These are phyloP conservation scores for Colletotrichum navitas DNA, from an alignment of 2,329 filamentous ascomycete species.

Conservation along the genomic window DNA sequence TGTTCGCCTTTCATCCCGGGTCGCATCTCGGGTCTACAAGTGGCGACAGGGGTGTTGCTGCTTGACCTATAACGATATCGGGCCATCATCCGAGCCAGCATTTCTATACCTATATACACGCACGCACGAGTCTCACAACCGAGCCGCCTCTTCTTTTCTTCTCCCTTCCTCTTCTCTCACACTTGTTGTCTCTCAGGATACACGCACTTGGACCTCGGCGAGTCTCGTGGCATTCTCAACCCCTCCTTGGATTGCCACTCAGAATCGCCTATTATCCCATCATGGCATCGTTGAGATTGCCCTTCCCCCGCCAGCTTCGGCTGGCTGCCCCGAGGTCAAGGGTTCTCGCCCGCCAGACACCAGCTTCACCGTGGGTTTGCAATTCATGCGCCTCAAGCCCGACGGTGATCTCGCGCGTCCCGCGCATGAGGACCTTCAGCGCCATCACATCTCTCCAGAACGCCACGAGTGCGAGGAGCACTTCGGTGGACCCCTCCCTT, in stretches of 20 bases:
- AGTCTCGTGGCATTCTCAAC: constrained; percentile 9
- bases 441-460: constrained; percentile 27
- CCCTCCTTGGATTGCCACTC: constrained; percentile 1
- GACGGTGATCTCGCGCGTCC: constrained; percentile 19
- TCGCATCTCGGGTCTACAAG: constrained; percentile 23
- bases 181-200: constrained; percentile 3
- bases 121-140: constrained; percentile 19
- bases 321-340: constrained; percentile 39
- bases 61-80: constrained; percentile 38
- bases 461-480: constrained; percentile 30
- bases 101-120: constrained; percentile 11
- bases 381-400: constrained; percentile 31
- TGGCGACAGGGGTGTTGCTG: constrained; percentile 38
- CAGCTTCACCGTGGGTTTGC: constrained; percentile 37
- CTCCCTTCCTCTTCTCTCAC: constrained; percentile 4
- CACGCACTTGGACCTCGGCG: constrained; percentile 6
- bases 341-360: constrained; percentile 35
- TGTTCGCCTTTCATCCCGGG: constrained; percentile 24
- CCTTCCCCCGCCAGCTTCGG: constrained; percentile 42
- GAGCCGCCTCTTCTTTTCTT: background rate
- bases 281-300: constrained; percentile 42
- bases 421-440: constrained; percentile 35
- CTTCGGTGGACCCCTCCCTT: constrained; percentile 39
- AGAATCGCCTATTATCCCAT: constrained; percentile 16
- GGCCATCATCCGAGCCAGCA: constrained; percentile 34